Evolutionary conservation across 495 filamentous ascomycete species (phyloP).

Genomic region (Penicillium dipodomyicola): DNA sequence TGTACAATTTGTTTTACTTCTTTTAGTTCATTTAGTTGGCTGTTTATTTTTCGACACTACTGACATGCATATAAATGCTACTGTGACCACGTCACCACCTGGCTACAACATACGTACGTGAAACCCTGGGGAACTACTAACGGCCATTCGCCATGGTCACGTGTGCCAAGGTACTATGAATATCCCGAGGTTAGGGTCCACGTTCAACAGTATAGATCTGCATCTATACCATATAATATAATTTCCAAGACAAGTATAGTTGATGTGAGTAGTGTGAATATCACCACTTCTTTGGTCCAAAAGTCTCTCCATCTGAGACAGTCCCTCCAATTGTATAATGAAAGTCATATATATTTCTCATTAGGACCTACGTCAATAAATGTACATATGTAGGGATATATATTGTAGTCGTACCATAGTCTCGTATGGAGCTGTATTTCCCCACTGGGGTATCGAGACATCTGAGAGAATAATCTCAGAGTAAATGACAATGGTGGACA

Average conservation of each 20-base stretch:
- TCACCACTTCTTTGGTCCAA: slow-evolving; percentile 48
- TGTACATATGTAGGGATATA: not conserved
- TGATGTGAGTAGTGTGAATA: not conserved
- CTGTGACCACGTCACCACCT: slow-evolving; percentile 13
- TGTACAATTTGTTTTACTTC: not conserved
- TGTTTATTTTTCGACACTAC: not conserved
- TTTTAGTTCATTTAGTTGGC: not conserved
- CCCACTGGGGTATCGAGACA: slow-evolving; percentile 51
- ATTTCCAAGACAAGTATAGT: too few species aligned
- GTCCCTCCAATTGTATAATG: slow-evolving; percentile 51
- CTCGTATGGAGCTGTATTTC: slow-evolving; percentile 44
- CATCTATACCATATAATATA: too few species aligned
- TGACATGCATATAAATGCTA: slow-evolving; percentile 1
- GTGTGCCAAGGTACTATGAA: slow-evolving; percentile 12
- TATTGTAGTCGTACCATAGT: slow-evolving; percentile 16
- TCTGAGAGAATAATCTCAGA: too few species aligned
- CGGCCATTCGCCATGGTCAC: not conserved
- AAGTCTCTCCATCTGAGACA: slow-evolving; percentile 46
- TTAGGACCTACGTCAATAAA: not conserved
- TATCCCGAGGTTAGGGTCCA: not conserved
- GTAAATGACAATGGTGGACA: too few species aligned
- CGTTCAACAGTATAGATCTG: not conserved
- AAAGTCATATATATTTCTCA: slow-evolving; percentile 34
- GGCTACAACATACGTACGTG: too few species aligned
- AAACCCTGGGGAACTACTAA: slow-evolving; percentile 4